phyloP scores from a whole-genome alignment of 345 rosid species.

The Moricandia arvensis region DNA sequence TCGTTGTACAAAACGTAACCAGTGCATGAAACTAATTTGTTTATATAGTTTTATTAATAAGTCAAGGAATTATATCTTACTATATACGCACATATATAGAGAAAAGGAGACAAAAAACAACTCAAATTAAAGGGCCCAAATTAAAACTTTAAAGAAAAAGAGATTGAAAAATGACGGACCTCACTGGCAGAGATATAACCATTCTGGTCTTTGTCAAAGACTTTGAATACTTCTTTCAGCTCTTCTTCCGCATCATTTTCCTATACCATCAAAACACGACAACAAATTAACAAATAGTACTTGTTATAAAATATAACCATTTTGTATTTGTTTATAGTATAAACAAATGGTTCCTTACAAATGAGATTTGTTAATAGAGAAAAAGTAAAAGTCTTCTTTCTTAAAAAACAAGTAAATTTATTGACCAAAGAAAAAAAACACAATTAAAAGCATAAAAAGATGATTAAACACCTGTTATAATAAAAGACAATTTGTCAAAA shows the following conservation, averaged over 20 bases:
- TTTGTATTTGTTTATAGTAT: neutral
- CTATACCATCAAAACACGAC: constrained; percentile 34
- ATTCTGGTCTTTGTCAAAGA: constrained; percentile 69
- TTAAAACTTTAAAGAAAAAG: neutral
- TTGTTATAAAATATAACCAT: neutral
- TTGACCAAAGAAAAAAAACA: neutral
- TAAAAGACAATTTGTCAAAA: neutral
- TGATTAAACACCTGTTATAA: neutral
- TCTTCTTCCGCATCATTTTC: constrained; percentile 58
- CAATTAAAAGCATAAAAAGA: neutral
- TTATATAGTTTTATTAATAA: neutral
- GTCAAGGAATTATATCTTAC: neutral
- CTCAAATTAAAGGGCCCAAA: neutral
- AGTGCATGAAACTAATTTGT: constrained; percentile 7
- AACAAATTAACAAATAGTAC: neutral
- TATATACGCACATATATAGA: neutral
- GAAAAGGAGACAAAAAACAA: neutral
- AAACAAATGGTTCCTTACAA: neutral
- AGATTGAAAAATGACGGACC: constrained; percentile 37
- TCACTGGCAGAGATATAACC: constrained; percentile 63
- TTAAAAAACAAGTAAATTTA: neutral
- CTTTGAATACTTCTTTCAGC: constrained; percentile 60
- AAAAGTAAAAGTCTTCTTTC: neutral
- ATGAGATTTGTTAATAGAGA: neutral
- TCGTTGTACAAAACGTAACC: constrained; percentile 29